Evolutionary conservation across 768 basidiomycete species (phyloP), one percentile per base, ranked within the genome.

Genomic region (Amanita muscaria): DNA sequence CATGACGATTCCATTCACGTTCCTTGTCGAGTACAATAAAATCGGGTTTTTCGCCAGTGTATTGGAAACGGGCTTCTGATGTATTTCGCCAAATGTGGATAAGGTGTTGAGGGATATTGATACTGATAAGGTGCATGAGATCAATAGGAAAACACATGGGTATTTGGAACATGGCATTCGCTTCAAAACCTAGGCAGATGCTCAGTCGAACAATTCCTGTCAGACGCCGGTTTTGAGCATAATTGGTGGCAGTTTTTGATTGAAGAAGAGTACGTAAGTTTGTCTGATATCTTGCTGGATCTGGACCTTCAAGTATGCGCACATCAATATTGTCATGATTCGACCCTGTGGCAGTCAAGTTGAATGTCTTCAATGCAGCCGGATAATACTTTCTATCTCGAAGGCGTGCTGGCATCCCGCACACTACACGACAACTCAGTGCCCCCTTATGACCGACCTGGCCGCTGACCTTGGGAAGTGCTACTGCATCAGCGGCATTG

Each of bases 121-220:
- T 33, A 27, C 42, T 36, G 19, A 33, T 22, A 5, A 43, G 15
- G 23, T 43, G 42, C 42, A 45, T 48, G 6, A 45, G 29, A 34
- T 49, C 48, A 15, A 45, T 22, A 1, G 48, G 36, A 24, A 49
- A 49, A n/a, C 50, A 47, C 0, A 8, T 2, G 14, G 50, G 42
- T 14, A 50, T 46, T 6, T 10, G 34, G 14, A 46, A 32, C 25
- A 33, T 42, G 2, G 19, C 23, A 12, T 4, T 23, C 7, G 4
- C 12, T 21, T 43, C n/a, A 34, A 43, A 43, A 19, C 32, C 42
- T 21, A 43, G 34, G 27, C 42, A 43, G 10, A 43, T 10, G 14
- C 32, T 43, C 4, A 31, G 30, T 9, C 5, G 24, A 9, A 10
- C 16, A 10, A 34, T 32, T 16, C 40, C 42, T 4, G 42, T 43